Evolutionary conservation across 345 rosid species (phyloP), one percentile per base, ranked within the genome.

Genomic region (Erysimum cheiranthoides): DNA sequence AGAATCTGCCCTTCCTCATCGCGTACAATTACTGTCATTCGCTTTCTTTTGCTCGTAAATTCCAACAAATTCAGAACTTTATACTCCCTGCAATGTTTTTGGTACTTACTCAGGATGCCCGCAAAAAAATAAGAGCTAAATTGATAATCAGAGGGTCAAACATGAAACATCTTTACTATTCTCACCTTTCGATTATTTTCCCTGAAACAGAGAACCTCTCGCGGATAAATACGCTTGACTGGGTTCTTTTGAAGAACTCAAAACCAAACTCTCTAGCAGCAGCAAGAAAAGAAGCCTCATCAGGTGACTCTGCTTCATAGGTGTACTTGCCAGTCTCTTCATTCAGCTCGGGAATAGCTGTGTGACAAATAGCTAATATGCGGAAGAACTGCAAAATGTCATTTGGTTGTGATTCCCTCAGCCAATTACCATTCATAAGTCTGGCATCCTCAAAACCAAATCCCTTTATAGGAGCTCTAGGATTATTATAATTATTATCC

Each of bases 291-390:
- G 98, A 90, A 59, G 85, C 96, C 79, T 95, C 99, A 76, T 95
- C 99, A 16, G 98, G 99, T 35, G 99, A 95, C 82, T 95, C 99
- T 27, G 98, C 97, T 85, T 95, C 99, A 62, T 92, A 95, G 2
- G 87, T 83, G 65, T 79, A 71, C 71, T 18, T 76, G 5, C 97
- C 97, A 25, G 90, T 89, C 69, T 85, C 91, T 79, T 89, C 98
- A 25, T 90, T 84, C 47, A 82, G 75, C 83, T 95, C 99, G 9
- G 99, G 98, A 57, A 95, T 91, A n/a, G 99, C 99, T 31, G 98
- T 86, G 81, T 95, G 99, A 79, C 99, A 95, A 72, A 90, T 59
- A 34, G 99, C 92, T 80, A 95, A 84, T 78, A 89, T 89, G 36
- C 84, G 88, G 66, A 88, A 95, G 83, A 92, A 92, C 79, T 81